phyloP scores from a whole-genome alignment of 805 yeast genomes.

The Tetrapisispora namnaoensis region DNA sequence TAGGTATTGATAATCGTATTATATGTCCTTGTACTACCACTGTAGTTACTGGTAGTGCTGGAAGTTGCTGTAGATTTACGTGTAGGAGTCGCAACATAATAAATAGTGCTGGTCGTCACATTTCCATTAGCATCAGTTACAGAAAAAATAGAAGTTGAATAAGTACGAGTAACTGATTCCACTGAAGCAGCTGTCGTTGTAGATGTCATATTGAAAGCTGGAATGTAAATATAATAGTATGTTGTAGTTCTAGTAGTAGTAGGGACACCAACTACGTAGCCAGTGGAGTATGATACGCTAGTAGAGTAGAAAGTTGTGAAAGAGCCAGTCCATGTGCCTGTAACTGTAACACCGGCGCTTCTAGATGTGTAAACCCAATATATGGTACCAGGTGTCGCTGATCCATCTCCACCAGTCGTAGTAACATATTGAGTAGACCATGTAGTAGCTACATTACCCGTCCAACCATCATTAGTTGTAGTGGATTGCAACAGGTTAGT shows the following conservation, averaged over 20 bases:
- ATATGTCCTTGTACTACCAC: conserved; percentile 2
- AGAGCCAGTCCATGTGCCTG: conserved; percentile 3
- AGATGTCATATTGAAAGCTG: neutral
- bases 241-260: neutral
- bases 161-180: neutral
- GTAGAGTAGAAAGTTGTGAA: conserved; percentile 2
- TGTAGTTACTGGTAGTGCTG: neutral
- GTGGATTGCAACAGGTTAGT: neutral
- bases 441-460: neutral
- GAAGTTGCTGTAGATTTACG: neutral
- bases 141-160: no score
- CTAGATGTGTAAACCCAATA: neutral
- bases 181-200: neutral
- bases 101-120: neutral
- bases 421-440: neutral
- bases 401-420: neutral
- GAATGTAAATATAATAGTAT: neutral
- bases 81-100: neutral
- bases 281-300: neutral
- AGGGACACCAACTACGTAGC: neutral
- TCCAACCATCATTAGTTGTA: neutral
- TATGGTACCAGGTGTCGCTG: neutral
- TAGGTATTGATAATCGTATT: conserved; percentile 4
- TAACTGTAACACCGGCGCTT: neutral
- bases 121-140: neutral